Conservation (phyloP, 495 filamentous ascomycete species). For the Pyronema domesticum region DNA sequence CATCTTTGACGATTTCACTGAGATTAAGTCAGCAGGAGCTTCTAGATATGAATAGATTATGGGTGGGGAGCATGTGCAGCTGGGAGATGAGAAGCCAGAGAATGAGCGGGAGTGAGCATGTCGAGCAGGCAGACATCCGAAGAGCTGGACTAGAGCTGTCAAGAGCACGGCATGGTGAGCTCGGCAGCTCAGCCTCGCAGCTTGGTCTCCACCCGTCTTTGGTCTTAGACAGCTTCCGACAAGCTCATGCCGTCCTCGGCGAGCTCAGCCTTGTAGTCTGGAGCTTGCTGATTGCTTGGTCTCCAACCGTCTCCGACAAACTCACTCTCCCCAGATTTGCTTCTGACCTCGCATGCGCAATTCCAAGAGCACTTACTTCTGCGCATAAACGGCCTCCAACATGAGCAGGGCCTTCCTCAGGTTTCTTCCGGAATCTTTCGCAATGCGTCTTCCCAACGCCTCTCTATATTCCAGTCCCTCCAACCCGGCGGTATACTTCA, state of each 20-base stretch:
- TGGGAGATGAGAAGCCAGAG: background rate
- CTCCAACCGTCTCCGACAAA: background rate
- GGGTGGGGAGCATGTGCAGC: background rate
- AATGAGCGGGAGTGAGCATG: background rate
- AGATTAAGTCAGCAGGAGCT: background rate
- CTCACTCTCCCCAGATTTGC: background rate
- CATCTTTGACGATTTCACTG: constrained; percentile 81
- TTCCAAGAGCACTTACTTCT: constrained; percentile 44
- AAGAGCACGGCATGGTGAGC: no score
- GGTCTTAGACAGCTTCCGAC: no score
- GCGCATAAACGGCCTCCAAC: constrained; percentile 90
- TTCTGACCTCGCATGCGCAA: no score
- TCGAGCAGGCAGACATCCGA: background rate
- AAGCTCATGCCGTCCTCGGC: no score
- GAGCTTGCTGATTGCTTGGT: background rate
- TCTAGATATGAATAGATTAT: background rate
- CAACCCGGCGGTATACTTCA: constrained; percentile 53
- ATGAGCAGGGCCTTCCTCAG: constrained; percentile 76
- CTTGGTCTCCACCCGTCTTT: no score
- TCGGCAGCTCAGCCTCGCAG: no score
- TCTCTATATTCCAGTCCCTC: constrained; percentile 58
- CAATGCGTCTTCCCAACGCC: constrained; percentile 63
- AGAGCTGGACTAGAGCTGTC: no score
- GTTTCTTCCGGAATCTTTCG: constrained; percentile 82
- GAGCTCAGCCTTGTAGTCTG: no score